Conservation (phyloP, 2,329 filamentous ascomycete species). For the Tolypocladium endophyticum region DNA sequence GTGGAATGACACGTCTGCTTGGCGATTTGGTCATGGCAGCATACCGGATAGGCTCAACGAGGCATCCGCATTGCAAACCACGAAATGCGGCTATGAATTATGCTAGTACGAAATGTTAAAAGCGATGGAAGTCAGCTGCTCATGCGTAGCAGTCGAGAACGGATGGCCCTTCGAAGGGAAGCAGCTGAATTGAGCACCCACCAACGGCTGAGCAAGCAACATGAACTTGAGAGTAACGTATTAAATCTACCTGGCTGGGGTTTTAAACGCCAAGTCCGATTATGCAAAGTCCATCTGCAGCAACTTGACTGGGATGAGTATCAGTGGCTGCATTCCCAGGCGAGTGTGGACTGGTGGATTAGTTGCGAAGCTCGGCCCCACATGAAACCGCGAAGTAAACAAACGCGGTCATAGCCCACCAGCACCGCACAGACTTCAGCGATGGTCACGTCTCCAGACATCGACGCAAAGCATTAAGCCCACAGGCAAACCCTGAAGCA, state of each 20-base stretch:
- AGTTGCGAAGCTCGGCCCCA: not conserved
- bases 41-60: not conserved
- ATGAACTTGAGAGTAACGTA: too few species aligned
- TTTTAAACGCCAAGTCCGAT: not conserved
- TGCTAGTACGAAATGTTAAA: not conserved
- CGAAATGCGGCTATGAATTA: not conserved
- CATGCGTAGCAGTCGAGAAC: too few species aligned
- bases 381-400: slow-evolving; percentile 15
- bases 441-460: not conserved
- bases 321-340: not conserved
- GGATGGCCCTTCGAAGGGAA: too few species aligned
- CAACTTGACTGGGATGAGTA: not conserved
- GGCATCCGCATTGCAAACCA: not conserved
- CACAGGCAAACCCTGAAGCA: not conserved
- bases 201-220: too few species aligned
- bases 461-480: not conserved
- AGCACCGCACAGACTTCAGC: not conserved
- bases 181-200: too few species aligned
- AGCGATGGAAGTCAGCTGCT: too few species aligned
- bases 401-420: slow-evolving; percentile 13
- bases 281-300: not conserved
- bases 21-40: not conserved
- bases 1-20: not conserved
- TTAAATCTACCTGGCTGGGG: not conserved
- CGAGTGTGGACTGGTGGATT: not conserved